A percentile compares a stretch with the other conserved stretches of the same genome.
Conservation (phyloP, 345 rosid species). For the Lepidium aucheri region DNA sequence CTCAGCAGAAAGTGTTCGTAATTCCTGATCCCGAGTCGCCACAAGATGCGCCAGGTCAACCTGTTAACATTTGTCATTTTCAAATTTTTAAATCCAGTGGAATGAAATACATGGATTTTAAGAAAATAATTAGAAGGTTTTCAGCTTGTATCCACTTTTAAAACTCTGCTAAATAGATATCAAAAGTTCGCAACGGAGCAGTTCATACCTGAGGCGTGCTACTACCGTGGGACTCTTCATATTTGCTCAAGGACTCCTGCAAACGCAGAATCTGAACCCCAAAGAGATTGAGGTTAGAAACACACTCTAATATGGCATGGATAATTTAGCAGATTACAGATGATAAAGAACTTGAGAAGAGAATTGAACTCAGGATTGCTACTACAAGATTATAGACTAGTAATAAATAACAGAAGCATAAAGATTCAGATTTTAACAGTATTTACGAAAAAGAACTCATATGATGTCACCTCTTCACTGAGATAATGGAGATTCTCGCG, state of each 20-base stretch:
- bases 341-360: neutral
- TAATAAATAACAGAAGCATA: slow-evolving; percentile 2
- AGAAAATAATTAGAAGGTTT: neutral
- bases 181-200: neutral
- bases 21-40: slow-evolving; percentile 93
- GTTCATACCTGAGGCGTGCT: slow-evolving; percentile 78
- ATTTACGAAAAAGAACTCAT: neutral
- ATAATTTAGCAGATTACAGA: neutral
- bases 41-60: slow-evolving; percentile 93
- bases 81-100: neutral
- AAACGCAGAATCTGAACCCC: slow-evolving; percentile 68
- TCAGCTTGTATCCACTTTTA: neutral
- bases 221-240: slow-evolving; percentile 72
- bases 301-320: neutral
- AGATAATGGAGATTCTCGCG: slow-evolving; percentile 97
- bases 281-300: neutral
- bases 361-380: neutral
- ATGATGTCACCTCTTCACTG: slow-evolving; percentile 68
- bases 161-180: neutral
- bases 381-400: neutral
- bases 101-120: neutral
- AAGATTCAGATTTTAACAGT: neutral
- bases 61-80: slow-evolving; percentile 28
- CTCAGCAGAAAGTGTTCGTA: slow-evolving; percentile 92
- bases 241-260: slow-evolving; percentile 90